Percentiles rank a stretch among this genome's conserved stretches.
Evolutionary conservation across 208 protist genomes (phyloP).

Genomic region (Leishmania major): DNA sequence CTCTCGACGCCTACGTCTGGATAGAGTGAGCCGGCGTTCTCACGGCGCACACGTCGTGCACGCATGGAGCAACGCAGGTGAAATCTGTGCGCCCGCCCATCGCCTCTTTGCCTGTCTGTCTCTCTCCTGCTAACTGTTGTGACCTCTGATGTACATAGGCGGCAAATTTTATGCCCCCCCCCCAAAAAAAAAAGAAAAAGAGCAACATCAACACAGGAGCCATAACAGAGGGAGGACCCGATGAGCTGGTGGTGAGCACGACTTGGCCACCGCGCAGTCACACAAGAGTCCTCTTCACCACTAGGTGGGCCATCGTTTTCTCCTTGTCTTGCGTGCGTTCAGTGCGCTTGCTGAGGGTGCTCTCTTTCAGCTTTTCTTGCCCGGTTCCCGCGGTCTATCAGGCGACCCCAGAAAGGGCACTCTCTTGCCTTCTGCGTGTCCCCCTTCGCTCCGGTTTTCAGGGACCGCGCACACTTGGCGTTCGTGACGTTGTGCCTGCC

Average conservation of each 20-base stretch:
- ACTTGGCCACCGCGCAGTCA: neutral
- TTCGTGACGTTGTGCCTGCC: neutral
- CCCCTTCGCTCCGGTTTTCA: neutral
- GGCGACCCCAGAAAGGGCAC: neutral
- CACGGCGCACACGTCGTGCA: neutral
- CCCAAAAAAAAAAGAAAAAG: neutral
- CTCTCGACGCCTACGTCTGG: conserved; percentile 25
- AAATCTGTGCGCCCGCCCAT: neutral
- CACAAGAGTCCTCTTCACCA: neutral
- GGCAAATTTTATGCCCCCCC: neutral
- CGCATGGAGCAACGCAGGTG: too few relatives aligned
- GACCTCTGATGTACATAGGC: conserved; percentile 1
- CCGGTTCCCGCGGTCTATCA: neutral
- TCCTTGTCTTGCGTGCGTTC: neutral
- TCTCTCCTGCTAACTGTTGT: neutral
- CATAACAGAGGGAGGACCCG: neutral
- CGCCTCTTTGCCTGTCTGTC: too few relatives aligned
- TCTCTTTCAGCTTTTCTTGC: neutral
- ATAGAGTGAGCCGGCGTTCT: conserved; percentile 7
- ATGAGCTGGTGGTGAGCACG: neutral
- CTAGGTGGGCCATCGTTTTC: neutral
- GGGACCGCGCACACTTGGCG: neutral
- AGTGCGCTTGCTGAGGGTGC: neutral
- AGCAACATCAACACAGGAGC: neutral
- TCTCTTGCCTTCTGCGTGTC: neutral